Percentiles rank a stretch among this genome's conserved stretches.
Conservation (phyloP, 116 monocot genomes). For the Papilionanthe hybrid region DNA sequence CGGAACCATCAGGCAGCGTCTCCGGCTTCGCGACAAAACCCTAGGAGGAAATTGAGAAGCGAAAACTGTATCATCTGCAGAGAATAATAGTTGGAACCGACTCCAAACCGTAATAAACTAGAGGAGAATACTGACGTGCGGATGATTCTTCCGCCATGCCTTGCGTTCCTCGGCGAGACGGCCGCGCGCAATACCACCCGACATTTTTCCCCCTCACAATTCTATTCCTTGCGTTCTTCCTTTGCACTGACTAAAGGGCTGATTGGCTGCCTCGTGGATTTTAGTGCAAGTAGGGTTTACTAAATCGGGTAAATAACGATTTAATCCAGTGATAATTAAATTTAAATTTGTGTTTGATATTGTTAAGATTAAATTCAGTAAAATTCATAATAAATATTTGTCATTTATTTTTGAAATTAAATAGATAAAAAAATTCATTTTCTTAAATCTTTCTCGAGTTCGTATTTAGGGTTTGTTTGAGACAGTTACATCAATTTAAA, state of each 20-base stretch:
- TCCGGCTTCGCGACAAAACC: constrained; percentile 85
- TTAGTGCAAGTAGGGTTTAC: too few relatives aligned
- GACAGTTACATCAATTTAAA: too few relatives aligned
- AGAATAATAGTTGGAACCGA: neutral
- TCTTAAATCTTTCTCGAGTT: too few relatives aligned
- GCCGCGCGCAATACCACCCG: constrained; percentile 70
- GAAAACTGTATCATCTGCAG: neutral
- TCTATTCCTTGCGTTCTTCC: neutral
- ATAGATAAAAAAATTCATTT: too few relatives aligned
- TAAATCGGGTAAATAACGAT: too few relatives aligned
- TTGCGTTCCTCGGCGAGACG: constrained; percentile 81
- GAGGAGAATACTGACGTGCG: constrained; percentile 37
- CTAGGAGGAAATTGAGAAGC: constrained; percentile 17
- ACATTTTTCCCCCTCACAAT: constrained; percentile 22
- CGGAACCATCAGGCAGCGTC: constrained; percentile 55
- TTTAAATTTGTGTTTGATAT: too few relatives aligned
- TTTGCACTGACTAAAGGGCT: neutral
- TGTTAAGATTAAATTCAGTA: too few relatives aligned
- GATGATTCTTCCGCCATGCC: constrained; percentile 80
- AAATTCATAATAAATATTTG: too few relatives aligned
- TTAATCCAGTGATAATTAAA: too few relatives aligned
- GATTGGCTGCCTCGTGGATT: too few relatives aligned
- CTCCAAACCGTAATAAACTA: neutral
- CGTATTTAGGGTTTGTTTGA: too few relatives aligned
- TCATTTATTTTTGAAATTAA: too few relatives aligned